A percentile compares a stretch with the other conserved stretches of the same genome.
Evolutionary conservation across 202 grass and related monocot genomes (phyloP).

Genomic region (Panicum hallii): DNA sequence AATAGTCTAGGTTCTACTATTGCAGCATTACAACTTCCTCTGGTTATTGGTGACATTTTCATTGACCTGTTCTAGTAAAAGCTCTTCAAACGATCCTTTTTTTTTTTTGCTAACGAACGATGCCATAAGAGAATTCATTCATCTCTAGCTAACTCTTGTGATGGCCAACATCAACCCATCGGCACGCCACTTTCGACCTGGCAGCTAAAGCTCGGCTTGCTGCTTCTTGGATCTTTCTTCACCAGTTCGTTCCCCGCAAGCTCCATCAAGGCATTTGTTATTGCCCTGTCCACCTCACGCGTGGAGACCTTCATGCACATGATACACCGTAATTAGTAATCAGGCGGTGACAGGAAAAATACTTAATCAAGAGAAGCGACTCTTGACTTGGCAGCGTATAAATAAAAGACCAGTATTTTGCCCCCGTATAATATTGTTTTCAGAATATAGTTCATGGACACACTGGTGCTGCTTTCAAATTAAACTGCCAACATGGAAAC

Average conservation of each 20-base stretch:
- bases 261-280: slow-evolving; percentile 46
- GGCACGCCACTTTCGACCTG: slow-evolving; percentile 35
- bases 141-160: too few species aligned
- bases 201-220: slow-evolving; percentile 35
- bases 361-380: neutral
- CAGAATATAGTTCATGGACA: neutral
- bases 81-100: neutral
- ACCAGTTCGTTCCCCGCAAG: neutral
- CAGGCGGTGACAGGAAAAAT: neutral
- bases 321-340: neutral
- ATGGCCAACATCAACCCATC: neutral
- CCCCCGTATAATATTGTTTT: neutral
- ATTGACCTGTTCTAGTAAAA: neutral
- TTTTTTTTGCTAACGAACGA: too few species aligned
- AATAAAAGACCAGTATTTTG: neutral
- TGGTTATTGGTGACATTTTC: slow-evolving; percentile 14
- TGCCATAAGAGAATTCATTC: too few species aligned
- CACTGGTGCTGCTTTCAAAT: too few species aligned
- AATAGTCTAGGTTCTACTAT: neutral
- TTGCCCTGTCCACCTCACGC: slow-evolving; percentile 35
- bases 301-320: slow-evolving; percentile 20
- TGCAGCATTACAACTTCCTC: neutral
- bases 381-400: neutral
- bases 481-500: too few species aligned
- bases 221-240: slow-evolving; percentile 1